Evolutionary conservation across 768 basidiomycete species (phyloP).

Genomic region (Phylloporus scabripes): DNA sequence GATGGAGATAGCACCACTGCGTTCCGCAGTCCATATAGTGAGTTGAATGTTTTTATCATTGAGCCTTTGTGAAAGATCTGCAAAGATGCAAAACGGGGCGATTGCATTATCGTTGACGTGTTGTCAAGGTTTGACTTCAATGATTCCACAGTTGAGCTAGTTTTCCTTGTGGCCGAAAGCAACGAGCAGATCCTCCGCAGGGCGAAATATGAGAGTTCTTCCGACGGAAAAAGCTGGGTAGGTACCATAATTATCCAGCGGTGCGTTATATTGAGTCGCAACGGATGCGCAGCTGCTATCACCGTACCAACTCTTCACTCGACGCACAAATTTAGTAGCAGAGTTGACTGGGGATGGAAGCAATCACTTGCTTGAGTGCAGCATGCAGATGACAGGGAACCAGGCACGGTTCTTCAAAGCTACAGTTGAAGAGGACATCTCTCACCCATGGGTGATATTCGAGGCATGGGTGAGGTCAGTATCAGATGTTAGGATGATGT

Average conservation of each 20-base stretch:
- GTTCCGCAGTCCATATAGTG: constrained; percentile 48
- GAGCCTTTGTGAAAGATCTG: constrained; percentile 15
- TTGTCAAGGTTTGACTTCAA: constrained; percentile 24
- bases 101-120: constrained; percentile 37
- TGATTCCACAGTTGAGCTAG: constrained; percentile 25
- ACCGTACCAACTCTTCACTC: constrained; percentile 7
- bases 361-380: constrained; percentile 23
- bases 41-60: constrained; percentile 16
- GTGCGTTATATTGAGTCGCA: not conserved
- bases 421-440: constrained; percentile 22
- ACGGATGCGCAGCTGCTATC: constrained; percentile 12
- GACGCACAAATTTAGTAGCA: constrained; percentile 1
- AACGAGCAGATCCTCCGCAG: constrained; percentile 30
- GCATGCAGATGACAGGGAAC: constrained; percentile 14
- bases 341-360: not conserved
- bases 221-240: constrained; percentile 32
- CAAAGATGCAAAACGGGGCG: constrained; percentile 28
- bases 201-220: constrained; percentile 28
- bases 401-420: constrained; percentile 28
- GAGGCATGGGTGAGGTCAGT: constrained; percentile 37
- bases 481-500: not conserved
- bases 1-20: constrained; percentile 46
- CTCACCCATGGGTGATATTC: constrained; percentile 33
- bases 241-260: constrained; percentile 5
- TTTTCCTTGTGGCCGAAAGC: constrained; percentile 33